These are phyloP conservation scores for Geotrichum ghanense DNA, from an alignment of 805 yeast species.

Conservation along the genomic window DNA sequence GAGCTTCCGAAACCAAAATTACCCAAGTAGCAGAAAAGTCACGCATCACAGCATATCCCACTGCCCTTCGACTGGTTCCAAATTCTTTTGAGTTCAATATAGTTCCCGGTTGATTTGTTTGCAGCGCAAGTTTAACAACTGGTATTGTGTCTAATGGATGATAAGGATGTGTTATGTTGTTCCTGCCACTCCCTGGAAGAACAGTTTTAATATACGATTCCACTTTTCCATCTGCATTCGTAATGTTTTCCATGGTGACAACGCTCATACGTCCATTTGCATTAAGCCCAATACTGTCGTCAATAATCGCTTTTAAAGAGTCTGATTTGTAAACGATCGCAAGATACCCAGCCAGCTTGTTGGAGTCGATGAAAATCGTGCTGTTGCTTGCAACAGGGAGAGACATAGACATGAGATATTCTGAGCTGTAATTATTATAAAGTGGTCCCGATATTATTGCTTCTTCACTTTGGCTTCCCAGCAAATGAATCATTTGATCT, in stretches of 20 bases:
- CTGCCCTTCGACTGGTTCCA: slow-evolving; percentile 34
- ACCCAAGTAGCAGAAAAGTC: slow-evolving; percentile 48
- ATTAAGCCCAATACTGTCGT: slow-evolving; percentile 33
- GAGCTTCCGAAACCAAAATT: slow-evolving; percentile 55
- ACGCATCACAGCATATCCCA: slow-evolving; percentile 42
- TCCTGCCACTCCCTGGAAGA: background rate
- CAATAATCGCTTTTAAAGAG: slow-evolving; percentile 29
- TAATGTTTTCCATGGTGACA: slow-evolving; percentile 13
- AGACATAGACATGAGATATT: slow-evolving; percentile 61
- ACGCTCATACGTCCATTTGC: slow-evolving; percentile 11
- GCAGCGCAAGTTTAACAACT: background rate
- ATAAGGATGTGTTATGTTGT: too few relatives aligned
- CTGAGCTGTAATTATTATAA: slow-evolving; percentile 24
- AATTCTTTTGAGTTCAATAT: slow-evolving; percentile 29
- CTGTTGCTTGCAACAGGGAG: slow-evolving; percentile 63
- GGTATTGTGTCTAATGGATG: background rate
- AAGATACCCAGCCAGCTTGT: slow-evolving; percentile 58
- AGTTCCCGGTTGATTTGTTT: slow-evolving; percentile 30
- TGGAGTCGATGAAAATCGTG: slow-evolving; percentile 50
- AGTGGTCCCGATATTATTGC: slow-evolving; percentile 42
- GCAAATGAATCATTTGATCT: slow-evolving; percentile 10
- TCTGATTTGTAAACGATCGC: slow-evolving; percentile 45
- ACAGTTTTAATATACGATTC: background rate
- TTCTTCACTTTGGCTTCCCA: slow-evolving; percentile 34
- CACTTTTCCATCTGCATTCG: slow-evolving; percentile 6